Evolutionary conservation across 176 grass and related monocot species (phyloP).

Genomic region (Cenchrus fungigraminus): DNA sequence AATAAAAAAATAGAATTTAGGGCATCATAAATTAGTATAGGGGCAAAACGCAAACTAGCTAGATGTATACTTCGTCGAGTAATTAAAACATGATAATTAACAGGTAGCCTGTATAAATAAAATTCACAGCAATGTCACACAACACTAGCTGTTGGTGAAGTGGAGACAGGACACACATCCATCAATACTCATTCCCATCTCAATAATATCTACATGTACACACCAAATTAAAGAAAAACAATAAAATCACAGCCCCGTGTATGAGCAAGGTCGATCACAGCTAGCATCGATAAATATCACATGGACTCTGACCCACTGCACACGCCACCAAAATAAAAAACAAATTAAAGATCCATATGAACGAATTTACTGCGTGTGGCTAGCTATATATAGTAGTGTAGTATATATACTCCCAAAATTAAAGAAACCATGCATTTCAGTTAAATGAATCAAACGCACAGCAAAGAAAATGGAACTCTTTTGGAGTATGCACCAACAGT

Average conservation of each 20-base stretch:
- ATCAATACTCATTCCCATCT: neutral
- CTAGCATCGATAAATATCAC: neutral
- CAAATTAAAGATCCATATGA: constrained; percentile 13
- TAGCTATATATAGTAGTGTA: neutral
- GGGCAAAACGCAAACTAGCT: neutral
- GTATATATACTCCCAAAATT: no score
- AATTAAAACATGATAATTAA: neutral
- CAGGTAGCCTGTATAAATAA: neutral
- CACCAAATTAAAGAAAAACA: neutral
- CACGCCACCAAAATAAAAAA: neutral
- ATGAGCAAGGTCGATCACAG: neutral
- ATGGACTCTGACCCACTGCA: neutral
- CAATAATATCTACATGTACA: neutral
- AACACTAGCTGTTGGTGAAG: neutral
- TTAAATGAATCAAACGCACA: neutral
- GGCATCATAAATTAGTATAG: neutral
- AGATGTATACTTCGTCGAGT: neutral
- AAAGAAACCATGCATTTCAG: constrained; percentile 13
- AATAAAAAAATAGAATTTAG: neutral
- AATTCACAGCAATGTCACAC: neutral
- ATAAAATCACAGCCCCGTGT: neutral
- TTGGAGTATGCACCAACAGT: neutral
- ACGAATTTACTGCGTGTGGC: neutral
- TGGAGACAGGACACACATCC: neutral
- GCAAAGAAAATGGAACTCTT: constrained; percentile 21